Base-by-base conservation (phyloP, 106 monocot genomes). In the Dioscorea alata region DNA sequence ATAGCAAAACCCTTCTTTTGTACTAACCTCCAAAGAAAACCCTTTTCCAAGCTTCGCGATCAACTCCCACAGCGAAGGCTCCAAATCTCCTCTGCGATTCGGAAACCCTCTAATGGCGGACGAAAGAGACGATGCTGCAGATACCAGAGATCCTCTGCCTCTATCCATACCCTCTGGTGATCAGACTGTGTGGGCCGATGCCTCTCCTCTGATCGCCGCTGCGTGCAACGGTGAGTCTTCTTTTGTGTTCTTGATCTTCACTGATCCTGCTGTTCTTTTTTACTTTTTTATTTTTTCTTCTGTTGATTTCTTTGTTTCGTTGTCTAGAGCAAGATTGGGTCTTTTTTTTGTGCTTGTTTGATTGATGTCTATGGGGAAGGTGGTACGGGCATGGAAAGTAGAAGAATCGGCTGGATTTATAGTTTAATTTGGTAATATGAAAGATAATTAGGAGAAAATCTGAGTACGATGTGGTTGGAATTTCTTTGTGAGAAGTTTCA, bases 201-300 rank as follows among this genome's bases (percentile, higher is more conserved):
- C 72, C 19, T 81, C 81, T 2, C 72, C 81, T 20, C 60, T 81
- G 68, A 76, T 81, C 33, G 75, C 70, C 21, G 71, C 81, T 35
- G 81, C 81, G 6, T 76, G 81, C 67, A 68, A 28, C 42, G 81
- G 81, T 81, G 63, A 71, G 52, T 23, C 10, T 75, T 24, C 31
- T 10, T 50, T 50, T 21, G 0, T 6, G 10, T 42, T 42, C 4
- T 6, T 6, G 5, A 8, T 42, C 42, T 6, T 42, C 42, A 42
- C 6, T 42, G 42, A 42, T 42, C 42, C 0, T 64, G 2, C 4
- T 53, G 1, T 13, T 7, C 10, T 23, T 13, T 21, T 73, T 32
- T 64, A 0, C 20, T 14, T 10, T 13, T 33, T 48, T n/a, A n/a
- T n/a, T n/a, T n/a, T n/a, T n/a, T n/a, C n/a, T 20, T 34, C 6